A percentile compares a stretch with the other conserved stretches of the same genome.
These are phyloP conservation scores for Haplographium delicatum DNA, from an alignment of 495 filamentous ascomycete species.

Conservation along the genomic window DNA sequence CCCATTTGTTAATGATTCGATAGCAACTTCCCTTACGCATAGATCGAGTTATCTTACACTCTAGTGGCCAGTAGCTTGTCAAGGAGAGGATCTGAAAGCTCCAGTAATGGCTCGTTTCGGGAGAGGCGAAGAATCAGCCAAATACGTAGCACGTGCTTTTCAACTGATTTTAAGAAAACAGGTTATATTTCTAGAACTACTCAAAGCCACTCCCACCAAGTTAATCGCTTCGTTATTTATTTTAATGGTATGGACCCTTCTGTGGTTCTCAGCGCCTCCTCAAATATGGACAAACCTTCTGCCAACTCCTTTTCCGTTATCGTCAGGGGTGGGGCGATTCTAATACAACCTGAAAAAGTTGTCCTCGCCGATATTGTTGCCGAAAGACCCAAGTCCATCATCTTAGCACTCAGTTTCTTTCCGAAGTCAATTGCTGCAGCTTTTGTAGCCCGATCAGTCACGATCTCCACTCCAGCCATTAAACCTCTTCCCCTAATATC, in stretches of 20 bases:
- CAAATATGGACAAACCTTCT: slow-evolving; percentile 11
- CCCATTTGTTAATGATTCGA: no score
- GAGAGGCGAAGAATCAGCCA: no score
- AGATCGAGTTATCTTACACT: no score
- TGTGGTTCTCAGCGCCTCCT: slow-evolving; percentile 16
- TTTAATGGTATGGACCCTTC: not conserved
- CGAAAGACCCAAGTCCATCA: slow-evolving; percentile 45
- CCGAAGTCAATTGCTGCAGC: slow-evolving; percentile 41
- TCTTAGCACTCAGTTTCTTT: slow-evolving; percentile 35
- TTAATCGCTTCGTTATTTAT: no score
- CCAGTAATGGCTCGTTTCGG: no score
- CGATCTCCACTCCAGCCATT: slow-evolving; percentile 57
- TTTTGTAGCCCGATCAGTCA: slow-evolving; percentile 39
- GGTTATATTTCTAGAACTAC: no score
- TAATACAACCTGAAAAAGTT: slow-evolving; percentile 48
- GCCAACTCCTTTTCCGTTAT: slow-evolving; percentile 45
- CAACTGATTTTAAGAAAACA: no score
- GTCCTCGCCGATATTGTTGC: slow-evolving; percentile 45
- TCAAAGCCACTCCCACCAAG: no score
- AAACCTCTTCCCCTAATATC: slow-evolving; percentile 58
- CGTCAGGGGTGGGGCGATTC: slow-evolving; percentile 54
- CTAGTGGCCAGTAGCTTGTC: no score
- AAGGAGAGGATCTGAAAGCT: no score
- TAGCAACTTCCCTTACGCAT: no score
- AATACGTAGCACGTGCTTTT: no score